Conservation (phyloP, 1,284 basidiomycete genomes). For the Ustilago vetiveriae region DNA sequence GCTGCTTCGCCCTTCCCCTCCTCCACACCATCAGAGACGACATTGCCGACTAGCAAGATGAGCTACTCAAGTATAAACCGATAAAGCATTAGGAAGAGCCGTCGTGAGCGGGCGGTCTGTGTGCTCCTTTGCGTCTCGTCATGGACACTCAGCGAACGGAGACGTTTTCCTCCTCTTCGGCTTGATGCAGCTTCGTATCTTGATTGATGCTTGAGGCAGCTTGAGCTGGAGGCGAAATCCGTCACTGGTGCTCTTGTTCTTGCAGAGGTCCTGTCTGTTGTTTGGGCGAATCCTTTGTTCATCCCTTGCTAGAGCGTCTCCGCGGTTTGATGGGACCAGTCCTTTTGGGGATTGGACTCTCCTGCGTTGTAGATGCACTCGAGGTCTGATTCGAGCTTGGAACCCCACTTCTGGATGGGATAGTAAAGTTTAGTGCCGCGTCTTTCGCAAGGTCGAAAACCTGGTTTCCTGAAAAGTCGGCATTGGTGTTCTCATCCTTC, state of each 20-base stretch:
- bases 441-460: constrained; percentile 52
- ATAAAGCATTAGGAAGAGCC: constrained; percentile 67
- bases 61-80: constrained; percentile 61
- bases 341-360: constrained; percentile 22
- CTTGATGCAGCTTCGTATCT: constrained; percentile 21
- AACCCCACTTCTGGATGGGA: constrained; percentile 36
- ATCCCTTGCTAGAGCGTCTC: constrained; percentile 45
- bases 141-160: constrained; percentile 34
- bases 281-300: constrained; percentile 49
- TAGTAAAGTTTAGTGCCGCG: constrained; percentile 52
- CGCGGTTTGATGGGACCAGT: constrained; percentile 37
- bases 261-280: constrained; percentile 36
- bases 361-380: constrained; percentile 45
- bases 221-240: neutral
- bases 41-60: constrained; percentile 54
- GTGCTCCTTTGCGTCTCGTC: constrained; percentile 50
- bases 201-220: constrained; percentile 31
- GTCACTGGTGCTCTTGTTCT: constrained; percentile 32
- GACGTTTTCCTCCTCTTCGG: constrained; percentile 2
- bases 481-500: constrained; percentile 4
- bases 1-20: neutral
- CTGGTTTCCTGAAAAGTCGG: constrained; percentile 52
- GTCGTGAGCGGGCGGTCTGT: constrained; percentile 65
- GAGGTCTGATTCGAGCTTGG: constrained; percentile 50
- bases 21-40: constrained; percentile 3